Evolutionary conservation across 164 flowering plant genomes (phyloP), one percentile per base, ranked within the genome.

Genomic region (Stephania yunnanensis): DNA sequence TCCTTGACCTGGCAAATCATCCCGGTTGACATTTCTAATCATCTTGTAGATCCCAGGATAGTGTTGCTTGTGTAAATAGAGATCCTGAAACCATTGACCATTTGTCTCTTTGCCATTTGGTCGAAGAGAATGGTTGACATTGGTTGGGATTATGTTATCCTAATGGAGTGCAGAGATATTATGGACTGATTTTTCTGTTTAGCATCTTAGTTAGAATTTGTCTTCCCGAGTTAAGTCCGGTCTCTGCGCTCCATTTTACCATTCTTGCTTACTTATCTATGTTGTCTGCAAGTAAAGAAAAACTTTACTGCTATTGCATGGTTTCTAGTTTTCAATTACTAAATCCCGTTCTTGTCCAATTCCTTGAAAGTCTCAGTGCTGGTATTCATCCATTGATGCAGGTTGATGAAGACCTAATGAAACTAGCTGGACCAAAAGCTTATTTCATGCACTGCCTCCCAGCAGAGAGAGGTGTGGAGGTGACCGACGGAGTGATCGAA

Each of bases 371-470:
- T 29, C 31, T 31, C 31, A 63, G 22, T 63, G 25, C 29, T 36
- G 42, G 4, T 19, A 17, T 20, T 4, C 45, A 1, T 15, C 17
- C 17, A 72, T 48, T 44, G n/a, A 42, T 82, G 82, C 83, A 95
- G 98, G 94, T 95, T 73, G 86, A 95, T 79, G 95, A 95, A 83
- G 83, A 78, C 10, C 90, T 95, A 0, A 92, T 95, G 99, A 80
- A 87, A 75, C 45, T 95, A 52, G 98, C 97, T 6, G 98, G 98
- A 19, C 85, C 93, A 46, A 80, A 91, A 74, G 97, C 97, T 17
- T 91, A 81, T 78, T 95, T 95, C 78, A 90, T 95, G 99, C 98
- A 93, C 75, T 93, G 98, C 81, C 82, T 93, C 70, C 98, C 98
- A 13, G 99, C 97, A 36, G 98, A 93, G 79, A 85, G 98, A 80